Base-by-base conservation (phyloP, 1,284 basidiomycete species). In the Ceratobasidium sp. region DNA sequence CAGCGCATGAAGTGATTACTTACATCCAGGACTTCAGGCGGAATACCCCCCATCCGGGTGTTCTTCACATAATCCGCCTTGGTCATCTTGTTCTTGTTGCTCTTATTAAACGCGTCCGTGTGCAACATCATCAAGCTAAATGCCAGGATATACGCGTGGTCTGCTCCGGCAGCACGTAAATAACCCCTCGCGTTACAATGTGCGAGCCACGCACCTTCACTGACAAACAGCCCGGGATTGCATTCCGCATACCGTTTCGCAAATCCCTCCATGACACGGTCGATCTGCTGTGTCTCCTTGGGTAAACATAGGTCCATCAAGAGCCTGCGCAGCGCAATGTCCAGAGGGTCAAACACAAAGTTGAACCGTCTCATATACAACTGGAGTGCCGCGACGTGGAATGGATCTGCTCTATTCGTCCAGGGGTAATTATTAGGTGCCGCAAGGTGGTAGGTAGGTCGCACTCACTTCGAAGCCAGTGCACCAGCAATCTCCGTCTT, bases 51-150 rank as follows among this genome's bases (percentile, higher is more conserved):
- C 76, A 97, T 86, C 66, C 88, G 86, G 0, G 96, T 96, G 79
- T 98, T 98, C 83, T 90, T 93, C 77, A 98, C 86, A 80, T 98
- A 98, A 79, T 97, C 96, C 1, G 89, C 85, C 81, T 96, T 98
- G 41, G 92, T 90, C 98, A 99, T 99, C 84, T 98, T 98, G 77
- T 91, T 91, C 83, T 95, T 98, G 83, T 98, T 98, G 78, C 94
- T 95, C 83, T 92, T 94, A 84, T 99, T 99, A 86, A 98, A 99
- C 0, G 92, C 93, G 81, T 99, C 97, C 13, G 98, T 99, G 81
- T 98, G 96, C 58, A 99, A 86, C 96, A 99, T 98, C 81, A 99
- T 98, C 79, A 99, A 85, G 78, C 97, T 98, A 83, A 99, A 99
- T 14, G 97, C 94, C 53, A 99, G 85, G 59, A 99, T 93, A 83